A percentile compares a stretch with the other conserved stretches of the same genome.
These are phyloP conservation scores for Rhododendron griersonianum DNA, from an alignment of 148 eudicot species.

Conservation along the genomic window DNA sequence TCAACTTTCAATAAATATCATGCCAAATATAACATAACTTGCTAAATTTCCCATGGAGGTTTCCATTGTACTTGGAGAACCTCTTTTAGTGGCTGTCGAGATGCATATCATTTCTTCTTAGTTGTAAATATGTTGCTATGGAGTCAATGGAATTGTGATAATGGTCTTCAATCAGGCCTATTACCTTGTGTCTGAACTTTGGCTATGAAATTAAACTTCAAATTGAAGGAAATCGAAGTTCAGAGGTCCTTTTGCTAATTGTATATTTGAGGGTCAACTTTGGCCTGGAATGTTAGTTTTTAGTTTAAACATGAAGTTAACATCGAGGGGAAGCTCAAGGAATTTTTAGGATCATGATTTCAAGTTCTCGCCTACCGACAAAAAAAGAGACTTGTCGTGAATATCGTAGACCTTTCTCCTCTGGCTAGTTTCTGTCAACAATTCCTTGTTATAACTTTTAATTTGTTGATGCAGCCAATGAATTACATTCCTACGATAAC, in stretches of 20 bases:
- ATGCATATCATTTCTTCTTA: neutral
- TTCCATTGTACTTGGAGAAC: neutral
- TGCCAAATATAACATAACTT: neutral
- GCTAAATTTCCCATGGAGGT: neutral
- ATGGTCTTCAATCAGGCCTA: neutral
- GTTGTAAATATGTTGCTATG: neutral
- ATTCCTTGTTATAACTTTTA: neutral
- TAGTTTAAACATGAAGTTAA: neutral
- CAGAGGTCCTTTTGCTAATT: neutral
- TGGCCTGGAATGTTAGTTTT: neutral
- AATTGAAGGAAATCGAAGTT: neutral
- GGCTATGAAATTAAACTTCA: neutral
- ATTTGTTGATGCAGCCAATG: slow-evolving; percentile 45
- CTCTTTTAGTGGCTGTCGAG: neutral
- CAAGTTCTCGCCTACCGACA: neutral
- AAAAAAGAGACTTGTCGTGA: neutral
- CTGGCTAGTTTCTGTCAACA: neutral
- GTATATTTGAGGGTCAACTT: neutral
- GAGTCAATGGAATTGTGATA: neutral
- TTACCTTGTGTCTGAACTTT: neutral
- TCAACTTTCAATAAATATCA: neutral
- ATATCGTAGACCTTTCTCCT: neutral
- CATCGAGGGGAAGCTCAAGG: neutral
- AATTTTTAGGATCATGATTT: neutral
- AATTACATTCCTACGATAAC: slow-evolving; percentile 89